Evolutionary conservation across 805 yeast genomes (phyloP), one percentile per base, ranked within the genome.

Genomic region (Metschnikowia matae): DNA sequence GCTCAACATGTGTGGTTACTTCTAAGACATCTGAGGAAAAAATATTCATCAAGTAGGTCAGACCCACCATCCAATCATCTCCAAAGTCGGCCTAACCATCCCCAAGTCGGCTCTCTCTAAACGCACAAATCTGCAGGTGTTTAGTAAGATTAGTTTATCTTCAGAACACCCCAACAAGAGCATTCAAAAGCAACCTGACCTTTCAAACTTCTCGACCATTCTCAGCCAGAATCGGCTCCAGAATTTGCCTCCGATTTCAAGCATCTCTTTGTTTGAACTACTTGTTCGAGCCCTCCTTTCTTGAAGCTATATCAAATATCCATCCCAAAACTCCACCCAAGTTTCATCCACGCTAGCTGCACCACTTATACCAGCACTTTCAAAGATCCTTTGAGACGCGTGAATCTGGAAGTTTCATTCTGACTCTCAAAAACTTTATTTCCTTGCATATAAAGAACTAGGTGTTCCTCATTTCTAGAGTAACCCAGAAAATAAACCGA

Each of bases 81-180:
- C 40, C 23, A 37, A 11, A 37, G 26, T 20, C 29, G 26, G 14
- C 26, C 40, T 13, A 6, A 6, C n/a, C 21, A 37, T 17, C 15
- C 15, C 40, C 13, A 35, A 37, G 20, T n/a, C n/a, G 42, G 5
- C 14, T 29, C 38, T 42, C 45, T 34, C 29, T n/a, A 42, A 42
- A 42, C 45, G 45, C 45, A 42, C 29, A 21, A 11, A 5, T 18
- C 45, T 42, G 45, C 45, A 32, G 45, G 38, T 33, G 45, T 32
- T 18, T 15, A 14, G 15, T 7, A 34, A 34, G 26, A 20, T 33
- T n/a, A 20, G 20, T 42, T n/a, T 11, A 42, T 42, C 38, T 34
- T 42, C 29, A 20, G 45, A 34, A 21, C 44, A 32, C 36, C 20
- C 18, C 13, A 33, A 15, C 39, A 17, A 43, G n/a, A 21, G 7